Evolutionary conservation across 768 basidiomycete genomes (phyloP), one percentile per base, ranked within the genome.

Genomic region (Collybia mongolica): DNA sequence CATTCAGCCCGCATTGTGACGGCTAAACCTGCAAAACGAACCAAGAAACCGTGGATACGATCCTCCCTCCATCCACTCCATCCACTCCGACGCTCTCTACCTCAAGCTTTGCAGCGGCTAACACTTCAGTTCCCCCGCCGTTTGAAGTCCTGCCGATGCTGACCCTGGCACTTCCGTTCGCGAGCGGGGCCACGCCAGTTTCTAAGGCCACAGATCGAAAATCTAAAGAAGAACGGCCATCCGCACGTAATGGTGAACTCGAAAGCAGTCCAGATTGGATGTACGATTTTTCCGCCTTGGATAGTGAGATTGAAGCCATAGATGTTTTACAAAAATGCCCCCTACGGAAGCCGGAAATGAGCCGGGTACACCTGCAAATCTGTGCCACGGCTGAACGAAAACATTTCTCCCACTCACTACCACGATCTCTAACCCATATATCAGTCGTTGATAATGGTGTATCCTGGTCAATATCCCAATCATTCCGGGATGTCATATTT

Each of bases 131-230:
- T 0, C 86, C 84, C 1, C 79, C 80, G 8, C 77, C 78, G 39
- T 79, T 75, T 39, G 72, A 71, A 20, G 75, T 72, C 54, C 74
- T 72, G 1, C 90, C 92, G n/a, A 93, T 79, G 55, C 73, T 81
- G 6, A 93, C 70, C 19, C 80, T 78, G 5, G 90, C 90, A 54
- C 90, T 93, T 5, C 93, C 93, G 52, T 94, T 93, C 17, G 92
- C 87, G 5, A 91, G 77, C 5, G 90, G 88, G 14, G 84, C 82
- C 1, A 88, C 78, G 18, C 87, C 88, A 0, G 89, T 90, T 67
- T 90, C 85, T 23, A 95, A 79, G 6, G 81, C 72, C 18, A 94
- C 75, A 0, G 78, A 68, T 23, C 93, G 77, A 58, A 80, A 93
- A 54, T 89, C 85, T 29, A 74, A 65, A 0, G 88, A 72, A 5